A percentile compares a stretch with the other conserved stretches of the same genome.
Evolutionary conservation across 768 basidiomycete genomes (phyloP).

Genomic region (Tulasnella sp.): DNA sequence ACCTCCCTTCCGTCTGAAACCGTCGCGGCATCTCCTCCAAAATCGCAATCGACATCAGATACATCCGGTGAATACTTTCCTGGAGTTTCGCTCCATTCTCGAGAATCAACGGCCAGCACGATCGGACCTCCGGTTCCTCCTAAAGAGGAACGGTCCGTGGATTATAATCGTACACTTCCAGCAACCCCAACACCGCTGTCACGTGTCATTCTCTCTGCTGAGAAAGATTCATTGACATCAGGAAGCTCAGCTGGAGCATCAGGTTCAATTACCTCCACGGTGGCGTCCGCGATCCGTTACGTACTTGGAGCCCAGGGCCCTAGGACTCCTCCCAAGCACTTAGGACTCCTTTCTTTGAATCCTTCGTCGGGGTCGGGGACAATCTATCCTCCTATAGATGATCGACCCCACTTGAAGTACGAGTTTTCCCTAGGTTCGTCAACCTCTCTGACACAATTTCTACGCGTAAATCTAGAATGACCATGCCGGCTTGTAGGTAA

Average conservation of each 20-base stretch:
- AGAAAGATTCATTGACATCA: background rate
- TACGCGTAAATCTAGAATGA: background rate
- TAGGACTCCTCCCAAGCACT: constrained; percentile 26
- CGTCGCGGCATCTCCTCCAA: background rate
- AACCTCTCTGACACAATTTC: background rate
- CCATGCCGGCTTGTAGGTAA: constrained; percentile 19
- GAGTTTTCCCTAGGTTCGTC: constrained; percentile 58
- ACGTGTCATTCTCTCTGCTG: background rate
- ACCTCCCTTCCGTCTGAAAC: background rate
- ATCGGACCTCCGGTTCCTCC: constrained; percentile 10
- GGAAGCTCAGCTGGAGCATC: background rate
- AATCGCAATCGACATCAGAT: background rate
- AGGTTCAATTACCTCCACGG: background rate
- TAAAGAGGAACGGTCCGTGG: background rate
- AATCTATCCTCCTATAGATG: constrained; percentile 37
- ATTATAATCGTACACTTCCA: background rate
- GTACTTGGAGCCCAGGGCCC: constrained; percentile 33
- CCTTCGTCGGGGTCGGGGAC: background rate
- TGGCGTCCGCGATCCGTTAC: constrained; percentile 45
- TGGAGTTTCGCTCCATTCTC: background rate
- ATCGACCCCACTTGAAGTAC: constrained; percentile 72
- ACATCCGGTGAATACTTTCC: background rate
- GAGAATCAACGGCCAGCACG: background rate
- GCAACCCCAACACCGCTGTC: background rate
- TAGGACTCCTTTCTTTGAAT: constrained; percentile 34